Evolutionary conservation across 306 rosid genomes (phyloP).

Genomic region (Quercus aquifolioides): DNA sequence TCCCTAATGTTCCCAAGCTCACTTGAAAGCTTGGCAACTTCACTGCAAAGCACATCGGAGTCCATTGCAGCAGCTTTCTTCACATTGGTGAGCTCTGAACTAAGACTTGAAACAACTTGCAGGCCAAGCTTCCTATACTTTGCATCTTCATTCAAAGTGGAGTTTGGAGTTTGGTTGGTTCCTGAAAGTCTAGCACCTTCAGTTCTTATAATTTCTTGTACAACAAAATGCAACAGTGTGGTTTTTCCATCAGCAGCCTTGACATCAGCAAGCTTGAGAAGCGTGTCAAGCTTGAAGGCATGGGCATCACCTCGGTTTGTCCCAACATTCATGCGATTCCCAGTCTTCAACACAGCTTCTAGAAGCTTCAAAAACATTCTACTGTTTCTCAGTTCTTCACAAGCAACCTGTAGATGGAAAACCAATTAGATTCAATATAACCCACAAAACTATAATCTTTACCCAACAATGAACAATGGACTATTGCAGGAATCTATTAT

Average conservation of each 20-base stretch:
- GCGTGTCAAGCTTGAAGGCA: slow-evolving; percentile 99
- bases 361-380: slow-evolving; percentile 95
- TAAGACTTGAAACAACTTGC: slow-evolving; percentile 75
- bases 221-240: slow-evolving; percentile 86
- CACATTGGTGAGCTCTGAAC: slow-evolving; percentile 77
- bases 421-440: background rate
- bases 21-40: slow-evolving; percentile 72
- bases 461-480: background rate
- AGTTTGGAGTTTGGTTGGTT: slow-evolving; percentile 40
- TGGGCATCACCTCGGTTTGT: slow-evolving; percentile 96
- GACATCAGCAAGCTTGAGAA: slow-evolving; percentile 84
- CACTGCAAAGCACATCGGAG: slow-evolving; percentile 67
- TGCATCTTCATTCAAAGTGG: slow-evolving; percentile 55
- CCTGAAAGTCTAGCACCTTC: slow-evolving; percentile 74
- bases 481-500: background rate
- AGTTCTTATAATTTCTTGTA: slow-evolving; percentile 87
- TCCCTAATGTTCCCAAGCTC: slow-evolving; percentile 60
- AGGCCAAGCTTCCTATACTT: slow-evolving; percentile 81
- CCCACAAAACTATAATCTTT: background rate
- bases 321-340: slow-evolving; percentile 97
- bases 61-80: slow-evolving; percentile 97
- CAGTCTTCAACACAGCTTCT: slow-evolving; percentile 94
- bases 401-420: slow-evolving; percentile 50
- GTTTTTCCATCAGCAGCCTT: slow-evolving; percentile 96
- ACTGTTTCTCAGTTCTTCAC: slow-evolving; percentile 88